Conservation (phyloP, 192 early-diverging fungal genomes). For the Backusella liffmaniae region DNA sequence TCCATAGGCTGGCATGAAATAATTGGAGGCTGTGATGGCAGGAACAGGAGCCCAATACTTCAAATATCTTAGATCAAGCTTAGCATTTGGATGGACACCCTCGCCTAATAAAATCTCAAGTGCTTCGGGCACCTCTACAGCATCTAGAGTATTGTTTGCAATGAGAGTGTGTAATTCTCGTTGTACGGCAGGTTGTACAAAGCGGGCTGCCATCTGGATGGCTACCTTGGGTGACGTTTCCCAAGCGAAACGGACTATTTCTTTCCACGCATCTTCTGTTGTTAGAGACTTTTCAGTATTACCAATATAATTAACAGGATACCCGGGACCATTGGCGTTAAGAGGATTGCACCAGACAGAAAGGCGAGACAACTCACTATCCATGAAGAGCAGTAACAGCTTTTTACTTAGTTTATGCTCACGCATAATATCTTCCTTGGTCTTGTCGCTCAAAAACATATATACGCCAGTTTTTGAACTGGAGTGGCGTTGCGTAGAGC, state of each 20-base stretch:
- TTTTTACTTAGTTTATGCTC: conserved; percentile 47
- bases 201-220: conserved; percentile 72
- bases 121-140: conserved; percentile 70
- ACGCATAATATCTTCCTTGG: conserved; percentile 48
- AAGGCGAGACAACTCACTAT: conserved; percentile 83
- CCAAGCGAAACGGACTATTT: conserved; percentile 81
- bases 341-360: conserved; percentile 83
- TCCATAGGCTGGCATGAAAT: conserved; percentile 66
- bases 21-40: conserved; percentile 85
- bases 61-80: conserved; percentile 56
- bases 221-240: conserved; percentile 71
- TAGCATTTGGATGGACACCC: conserved; percentile 33
- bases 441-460: conserved; percentile 38
- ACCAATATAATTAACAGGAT: conserved; percentile 29
- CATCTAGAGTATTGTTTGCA: conserved; percentile 59
- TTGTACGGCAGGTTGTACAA: conserved; percentile 64
- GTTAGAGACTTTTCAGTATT: conserved; percentile 26
- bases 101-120: conserved; percentile 71
- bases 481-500: conserved; percentile 15
- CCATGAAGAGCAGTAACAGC: conserved; percentile 79
- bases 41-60: conserved; percentile 89
- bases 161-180: conserved; percentile 65
- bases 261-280: conserved; percentile 67
- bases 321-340: conserved; percentile 37
- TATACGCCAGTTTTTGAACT: not conserved